A percentile compares a stretch with the other conserved stretches of the same genome.
phyloP scores from a whole-genome alignment of 1,284 basidiomycete species.

The Puccinia sorghi region DNA sequence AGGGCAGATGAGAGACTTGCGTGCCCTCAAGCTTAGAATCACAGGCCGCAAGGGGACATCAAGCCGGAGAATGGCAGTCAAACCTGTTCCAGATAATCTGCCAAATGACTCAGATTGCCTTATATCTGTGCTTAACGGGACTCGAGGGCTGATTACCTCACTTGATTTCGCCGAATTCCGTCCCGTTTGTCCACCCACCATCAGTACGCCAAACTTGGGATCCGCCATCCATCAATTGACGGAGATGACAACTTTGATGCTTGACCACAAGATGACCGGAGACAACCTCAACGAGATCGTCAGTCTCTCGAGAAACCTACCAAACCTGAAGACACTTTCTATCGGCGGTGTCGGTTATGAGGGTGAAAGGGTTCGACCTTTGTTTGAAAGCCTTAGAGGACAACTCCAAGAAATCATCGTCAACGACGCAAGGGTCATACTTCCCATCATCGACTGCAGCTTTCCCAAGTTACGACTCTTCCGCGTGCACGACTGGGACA shows the following conservation, averaged over 20 bases:
- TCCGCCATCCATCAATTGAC: background rate
- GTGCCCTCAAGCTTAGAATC: background rate
- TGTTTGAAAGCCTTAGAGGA: slow-evolving; percentile 10
- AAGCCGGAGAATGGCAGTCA: too few relatives aligned
- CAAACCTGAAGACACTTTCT: slow-evolving; percentile 13
- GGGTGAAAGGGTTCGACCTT: background rate
- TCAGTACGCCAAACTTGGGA: too few relatives aligned
- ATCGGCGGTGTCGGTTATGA: slow-evolving; percentile 16
- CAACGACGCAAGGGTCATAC: background rate
- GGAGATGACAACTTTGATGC: slow-evolving; percentile 3
- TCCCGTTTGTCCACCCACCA: background rate
- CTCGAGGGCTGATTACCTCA: background rate
- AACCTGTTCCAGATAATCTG: background rate
- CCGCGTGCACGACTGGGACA: slow-evolving; percentile 1
- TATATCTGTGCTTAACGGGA: background rate
- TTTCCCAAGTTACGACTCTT: slow-evolving; percentile 10
- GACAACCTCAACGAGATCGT: background rate
- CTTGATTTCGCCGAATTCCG: slow-evolving; percentile 5
- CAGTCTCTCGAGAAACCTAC: background rate
- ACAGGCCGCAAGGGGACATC: too few relatives aligned
- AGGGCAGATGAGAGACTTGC: background rate
- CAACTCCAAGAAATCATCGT: background rate
- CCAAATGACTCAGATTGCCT: background rate
- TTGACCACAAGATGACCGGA: background rate
- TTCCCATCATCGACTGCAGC: background rate